Evolutionary conservation across 805 yeast genomes (phyloP).

Genomic region (Candida golubevii): DNA sequence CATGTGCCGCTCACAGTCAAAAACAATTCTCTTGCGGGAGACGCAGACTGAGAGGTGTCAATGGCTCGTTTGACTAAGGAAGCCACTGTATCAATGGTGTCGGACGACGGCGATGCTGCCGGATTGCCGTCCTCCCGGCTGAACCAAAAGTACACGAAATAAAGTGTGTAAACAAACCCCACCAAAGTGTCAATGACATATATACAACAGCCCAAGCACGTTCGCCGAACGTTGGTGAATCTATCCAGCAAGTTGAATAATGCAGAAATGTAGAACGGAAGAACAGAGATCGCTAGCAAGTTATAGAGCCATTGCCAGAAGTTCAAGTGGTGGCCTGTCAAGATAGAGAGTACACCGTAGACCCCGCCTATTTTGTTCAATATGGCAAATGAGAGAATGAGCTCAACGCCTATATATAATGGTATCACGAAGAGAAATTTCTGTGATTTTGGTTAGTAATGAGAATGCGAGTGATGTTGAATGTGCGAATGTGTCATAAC

Average conservation of each 20-base stretch:
- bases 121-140: conserved; percentile 38
- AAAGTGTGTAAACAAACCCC: conserved; percentile 65
- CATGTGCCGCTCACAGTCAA: conserved; percentile 51
- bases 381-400: conserved; percentile 68
- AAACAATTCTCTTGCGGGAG: conserved; percentile 51
- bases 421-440: conserved; percentile 71
- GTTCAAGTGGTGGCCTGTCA: conserved; percentile 85
- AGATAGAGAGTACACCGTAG: conserved; percentile 78
- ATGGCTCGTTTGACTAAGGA: conserved; percentile 6
- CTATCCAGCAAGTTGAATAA: conserved; percentile 36
- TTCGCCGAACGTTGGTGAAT: conserved; percentile 53
- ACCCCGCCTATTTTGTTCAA: conserved; percentile 86
- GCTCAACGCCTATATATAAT: conserved; percentile 81
- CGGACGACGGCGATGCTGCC: not conserved
- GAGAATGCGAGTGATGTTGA: too few species aligned
- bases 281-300: conserved; percentile 53
- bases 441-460: conserved; percentile 20
- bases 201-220: conserved; percentile 58
- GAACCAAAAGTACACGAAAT: conserved; percentile 78
- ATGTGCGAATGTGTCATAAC: not conserved
- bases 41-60: conserved; percentile 53
- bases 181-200: conserved; percentile 65
- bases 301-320: conserved; percentile 81
- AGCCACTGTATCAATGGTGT: not conserved
- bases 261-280: conserved; percentile 65